Evolutionary conservation across 768 basidiomycete genomes (phyloP).

Genomic region (Boletus patriciae): DNA sequence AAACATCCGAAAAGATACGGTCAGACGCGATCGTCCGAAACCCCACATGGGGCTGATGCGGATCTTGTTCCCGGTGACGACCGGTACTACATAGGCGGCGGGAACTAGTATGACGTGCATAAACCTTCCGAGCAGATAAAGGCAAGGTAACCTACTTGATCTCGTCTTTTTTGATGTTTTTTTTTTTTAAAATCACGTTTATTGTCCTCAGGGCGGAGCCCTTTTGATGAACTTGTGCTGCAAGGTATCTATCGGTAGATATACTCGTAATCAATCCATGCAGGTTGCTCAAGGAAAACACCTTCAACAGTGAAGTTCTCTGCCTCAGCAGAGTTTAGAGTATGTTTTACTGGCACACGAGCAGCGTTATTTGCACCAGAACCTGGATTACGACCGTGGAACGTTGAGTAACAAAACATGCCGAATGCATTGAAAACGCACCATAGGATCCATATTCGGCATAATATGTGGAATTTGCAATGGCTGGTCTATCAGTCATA

Average conservation of each 20-base stretch:
- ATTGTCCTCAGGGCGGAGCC: too few species aligned
- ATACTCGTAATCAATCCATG: constrained; percentile 57
- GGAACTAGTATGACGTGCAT: neutral
- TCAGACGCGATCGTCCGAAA: neutral
- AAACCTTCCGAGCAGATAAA: constrained; percentile 4
- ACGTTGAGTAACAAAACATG: neutral
- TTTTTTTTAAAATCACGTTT: too few species aligned
- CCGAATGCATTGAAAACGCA: constrained; percentile 15
- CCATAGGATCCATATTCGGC: constrained; percentile 53
- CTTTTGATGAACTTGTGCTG: neutral
- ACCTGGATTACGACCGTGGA: constrained; percentile 35
- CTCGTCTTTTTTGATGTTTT: too few species aligned
- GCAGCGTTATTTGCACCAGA: constrained; percentile 48
- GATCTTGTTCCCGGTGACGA: neutral
- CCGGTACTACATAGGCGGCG: neutral
- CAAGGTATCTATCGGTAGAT: constrained; percentile 28
- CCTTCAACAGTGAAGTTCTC: constrained; percentile 45
- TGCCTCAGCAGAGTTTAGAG: constrained; percentile 43
- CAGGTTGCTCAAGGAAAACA: constrained; percentile 52
- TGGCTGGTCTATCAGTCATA: constrained; percentile 41
- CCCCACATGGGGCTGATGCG: neutral
- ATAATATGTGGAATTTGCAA: constrained; percentile 54
- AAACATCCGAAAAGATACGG: constrained; percentile 11
- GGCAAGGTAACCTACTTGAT: neutral
- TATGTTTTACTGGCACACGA: constrained; percentile 48